Evolutionary conservation across 345 rosid species (phyloP), one percentile per base, ranked within the genome.

Genomic region (Citrus glauca): DNA sequence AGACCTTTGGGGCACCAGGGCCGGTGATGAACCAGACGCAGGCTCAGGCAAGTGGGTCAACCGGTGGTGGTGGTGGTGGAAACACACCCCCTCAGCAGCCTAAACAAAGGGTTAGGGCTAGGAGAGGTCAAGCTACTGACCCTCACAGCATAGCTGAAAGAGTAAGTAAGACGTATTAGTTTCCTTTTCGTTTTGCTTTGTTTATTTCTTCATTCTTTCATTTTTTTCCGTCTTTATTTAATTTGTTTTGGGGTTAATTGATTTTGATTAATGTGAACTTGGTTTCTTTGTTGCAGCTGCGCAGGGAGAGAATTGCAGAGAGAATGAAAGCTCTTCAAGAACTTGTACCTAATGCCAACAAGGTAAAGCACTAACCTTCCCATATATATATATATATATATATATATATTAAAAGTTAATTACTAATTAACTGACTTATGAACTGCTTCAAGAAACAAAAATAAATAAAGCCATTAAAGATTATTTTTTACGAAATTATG

Each of bases 101-200:
- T 0, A 92, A 83, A 84, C 98, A 90, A 60, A 86, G 95, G 73
- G 91, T 91, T n/a, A 84, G 99, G 81, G 99, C 99, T 27, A 81
- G 98, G 77, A 88, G 99, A 85, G 99, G 99, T 71, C 99, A 96
- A 88, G 99, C 99, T 37, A 96, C 99, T 28, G 99, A 94, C 76
- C 99, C 99, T 38, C 99, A 96, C 71, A 96, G 99, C 80, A 94
- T 96, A 28, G 99, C 99, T 66, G 99, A 96, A 80, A 78, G 99
- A 69, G 99, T 96, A 98, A 69, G 99, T 96, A 89, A 50, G 20
- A 5, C 62, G 2, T 30, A 16, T 16, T 33, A 17, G 9, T 17
- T 64, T n/a, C 11, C 11, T 59, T 59, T n/a, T n/a, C 24, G 62
- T 59, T 59, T 7, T 53, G 7, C 1, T 50, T 50, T 50, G 6